Evolutionary conservation across 805 yeast species (phyloP).

Genomic region (Wickerhamomyces rabaulensis): DNA sequence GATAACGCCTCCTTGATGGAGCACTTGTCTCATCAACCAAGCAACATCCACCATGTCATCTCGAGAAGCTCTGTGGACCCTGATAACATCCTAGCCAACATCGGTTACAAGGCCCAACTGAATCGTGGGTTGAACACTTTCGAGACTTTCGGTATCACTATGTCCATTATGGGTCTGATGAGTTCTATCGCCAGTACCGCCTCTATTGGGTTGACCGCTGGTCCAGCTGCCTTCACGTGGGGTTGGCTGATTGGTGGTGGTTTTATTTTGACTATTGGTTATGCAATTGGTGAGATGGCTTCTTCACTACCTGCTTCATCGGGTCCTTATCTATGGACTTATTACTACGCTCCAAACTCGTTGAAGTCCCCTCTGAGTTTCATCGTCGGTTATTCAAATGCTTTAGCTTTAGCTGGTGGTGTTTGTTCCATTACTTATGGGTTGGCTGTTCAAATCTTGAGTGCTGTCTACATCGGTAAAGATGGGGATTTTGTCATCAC

Average conservation of each 20-base stretch:
- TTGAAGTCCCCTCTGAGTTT: slow-evolving; percentile 50
- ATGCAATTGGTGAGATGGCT: slow-evolving; percentile 61
- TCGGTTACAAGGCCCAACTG: slow-evolving; percentile 65
- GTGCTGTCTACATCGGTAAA: slow-evolving; percentile 49
- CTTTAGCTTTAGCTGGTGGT: slow-evolving; percentile 63
- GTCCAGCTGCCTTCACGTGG: slow-evolving; percentile 60
- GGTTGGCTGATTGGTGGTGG: slow-evolving; percentile 61
- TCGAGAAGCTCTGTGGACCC: not conserved
- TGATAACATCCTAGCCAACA: slow-evolving; percentile 17
- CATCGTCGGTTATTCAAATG: slow-evolving; percentile 61
- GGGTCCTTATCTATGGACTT: slow-evolving; percentile 68
- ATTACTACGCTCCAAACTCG: slow-evolving; percentile 55
- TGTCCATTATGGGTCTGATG: slow-evolving; percentile 58
- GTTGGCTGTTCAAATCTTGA: slow-evolving; percentile 51
- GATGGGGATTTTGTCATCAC: slow-evolving; percentile 56
- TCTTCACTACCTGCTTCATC: slow-evolving; percentile 73
- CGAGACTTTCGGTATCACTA: slow-evolving; percentile 62
- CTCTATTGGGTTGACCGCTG: slow-evolving; percentile 41
- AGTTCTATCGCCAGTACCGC: slow-evolving; percentile 55
- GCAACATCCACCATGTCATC: not conserved
- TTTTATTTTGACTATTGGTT: slow-evolving; percentile 54
- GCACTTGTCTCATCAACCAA: not conserved
- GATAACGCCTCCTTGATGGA: not conserved
- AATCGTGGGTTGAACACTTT: slow-evolving; percentile 50
- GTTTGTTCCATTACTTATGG: slow-evolving; percentile 68